Evolutionary conservation across 139 green algal genomes (phyloP), one percentile per base, ranked within the genome.

Genomic region (Gonium pectorale): DNA sequence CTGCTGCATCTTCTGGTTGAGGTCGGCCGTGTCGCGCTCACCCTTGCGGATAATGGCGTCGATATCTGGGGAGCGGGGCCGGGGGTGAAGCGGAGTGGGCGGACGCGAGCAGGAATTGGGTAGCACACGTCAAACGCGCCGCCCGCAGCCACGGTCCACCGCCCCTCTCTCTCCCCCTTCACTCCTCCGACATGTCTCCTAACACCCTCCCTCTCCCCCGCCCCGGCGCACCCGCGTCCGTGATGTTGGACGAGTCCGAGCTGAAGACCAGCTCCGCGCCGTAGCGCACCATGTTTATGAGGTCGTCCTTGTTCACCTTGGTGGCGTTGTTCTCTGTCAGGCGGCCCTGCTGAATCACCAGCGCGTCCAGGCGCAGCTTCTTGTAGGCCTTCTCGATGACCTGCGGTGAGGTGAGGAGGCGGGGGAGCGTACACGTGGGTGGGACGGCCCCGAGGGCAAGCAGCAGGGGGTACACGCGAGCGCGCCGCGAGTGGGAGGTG

Each of bases 381-480:
- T 99, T 99, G 93, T 99, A 99, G 59, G 97, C 97, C 92, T 99
- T 99, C 93, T 99, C 97, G 74, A 99, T 99, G n/a, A 99, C 95
- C 92, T 97, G 95, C 38, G 40, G 51, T n/a, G 11, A 2, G 51
- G 35, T 9, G 5, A 67, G 59, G 27, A n/a, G 29, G 29, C 37
- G 56, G 19, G 56, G 19, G 19, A 64, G 49, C 49, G 49, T 13
- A 13, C 13, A 17, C 17, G 49, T 56, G 13, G 17, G 88, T 91
- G 41, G 40, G 40, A 21, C 44, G 22, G 8, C 13, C 15, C 19
- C 17, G 59, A 67, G 7, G 27, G 27, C 59, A 11, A 35, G 59
- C 59, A n/a, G 17, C 21, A 67, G 24, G 59, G 8, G 7, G 26
- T 33, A 15, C 17, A 37, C 59, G 27, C 59, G 13, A 29, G 13